Evolutionary conservation across 192 early-diverging fungal species (phyloP).

Genomic region (Dissophora ornata): DNA sequence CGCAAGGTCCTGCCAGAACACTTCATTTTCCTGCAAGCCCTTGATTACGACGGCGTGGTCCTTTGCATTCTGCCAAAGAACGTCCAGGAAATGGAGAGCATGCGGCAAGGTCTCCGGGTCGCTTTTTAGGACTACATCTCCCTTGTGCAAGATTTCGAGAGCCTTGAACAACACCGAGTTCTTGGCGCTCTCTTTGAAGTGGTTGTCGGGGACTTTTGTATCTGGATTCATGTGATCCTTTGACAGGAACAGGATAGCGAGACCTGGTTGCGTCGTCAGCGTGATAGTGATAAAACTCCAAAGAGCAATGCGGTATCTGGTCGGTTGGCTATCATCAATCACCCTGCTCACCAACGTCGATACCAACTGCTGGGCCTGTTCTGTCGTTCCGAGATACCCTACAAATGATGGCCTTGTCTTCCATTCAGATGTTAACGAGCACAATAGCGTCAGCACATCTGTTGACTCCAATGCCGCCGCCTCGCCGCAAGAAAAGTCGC

Average conservation of each 20-base stretch:
- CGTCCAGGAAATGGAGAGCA: conserved; percentile 57
- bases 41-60: conserved; percentile 54
- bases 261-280: conserved; percentile 57
- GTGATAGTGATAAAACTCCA: conserved; percentile 62
- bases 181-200: conserved; percentile 36
- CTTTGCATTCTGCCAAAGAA: conserved; percentile 60
- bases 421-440: conserved; percentile 47
- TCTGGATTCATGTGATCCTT: conserved; percentile 36
- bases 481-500: conserved; percentile 47
- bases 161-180: conserved; percentile 57
- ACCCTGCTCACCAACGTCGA: conserved; percentile 32
- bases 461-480: conserved; percentile 52
- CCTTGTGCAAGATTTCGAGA: conserved; percentile 49
- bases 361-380: conserved; percentile 54
- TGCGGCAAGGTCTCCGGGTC: conserved; percentile 59
- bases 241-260: conserved; percentile 53
- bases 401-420: conserved; percentile 56
- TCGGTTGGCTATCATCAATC: conserved; percentile 17
- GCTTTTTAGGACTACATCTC: conserved; percentile 28
- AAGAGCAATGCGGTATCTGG: conserved; percentile 50
- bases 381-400: conserved; percentile 58
- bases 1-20: conserved; percentile 57
- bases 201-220: conserved; percentile 22
- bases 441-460: conserved; percentile 60
- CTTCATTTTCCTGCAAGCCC: conserved; percentile 48